Evolutionary conservation across 163 green algal species (phyloP).

Genomic region (Chlorella variabilis): DNA sequence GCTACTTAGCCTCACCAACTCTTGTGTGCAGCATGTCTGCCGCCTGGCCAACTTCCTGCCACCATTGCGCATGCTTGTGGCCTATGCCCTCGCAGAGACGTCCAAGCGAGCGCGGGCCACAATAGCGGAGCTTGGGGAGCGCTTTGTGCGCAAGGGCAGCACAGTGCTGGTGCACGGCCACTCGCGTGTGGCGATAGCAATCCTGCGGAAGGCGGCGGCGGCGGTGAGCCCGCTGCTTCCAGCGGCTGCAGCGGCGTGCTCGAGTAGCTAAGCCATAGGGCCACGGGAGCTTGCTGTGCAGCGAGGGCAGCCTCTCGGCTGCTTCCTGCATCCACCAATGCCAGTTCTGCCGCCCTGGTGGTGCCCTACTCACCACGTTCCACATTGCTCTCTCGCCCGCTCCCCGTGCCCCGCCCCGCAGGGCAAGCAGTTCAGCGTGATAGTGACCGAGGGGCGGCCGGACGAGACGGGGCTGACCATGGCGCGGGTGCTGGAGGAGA

Average conservation of each 20-base stretch:
- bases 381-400: too few species aligned
- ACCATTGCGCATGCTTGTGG: too few species aligned
- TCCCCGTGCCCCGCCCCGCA: conserved; percentile 29
- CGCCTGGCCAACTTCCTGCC: too few species aligned
- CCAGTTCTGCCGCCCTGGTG: too few species aligned
- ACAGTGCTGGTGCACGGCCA: conserved; percentile 91
- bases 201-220: conserved; percentile 79
- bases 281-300: too few species aligned
- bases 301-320: too few species aligned
- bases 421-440: conserved; percentile 91
- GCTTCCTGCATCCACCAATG: too few species aligned
- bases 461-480: conserved; percentile 84
- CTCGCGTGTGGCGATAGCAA: conserved; percentile 85
- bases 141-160: conserved; percentile 85
- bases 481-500: conserved; percentile 79
- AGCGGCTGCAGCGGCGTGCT: background rate
- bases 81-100: conserved; percentile 82
- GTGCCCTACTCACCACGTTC: too few species aligned
- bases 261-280: background rate
- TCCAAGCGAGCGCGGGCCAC: conserved; percentile 81
- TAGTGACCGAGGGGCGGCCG: conserved; percentile 91
- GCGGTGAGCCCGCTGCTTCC: conserved; percentile 37
- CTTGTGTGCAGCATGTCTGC: too few species aligned
- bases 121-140: conserved; percentile 90
- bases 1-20: too few species aligned